phyloP scores from a whole-genome alignment of 768 basidiomycete genomes.

The Phanerochaete sordida region DNA sequence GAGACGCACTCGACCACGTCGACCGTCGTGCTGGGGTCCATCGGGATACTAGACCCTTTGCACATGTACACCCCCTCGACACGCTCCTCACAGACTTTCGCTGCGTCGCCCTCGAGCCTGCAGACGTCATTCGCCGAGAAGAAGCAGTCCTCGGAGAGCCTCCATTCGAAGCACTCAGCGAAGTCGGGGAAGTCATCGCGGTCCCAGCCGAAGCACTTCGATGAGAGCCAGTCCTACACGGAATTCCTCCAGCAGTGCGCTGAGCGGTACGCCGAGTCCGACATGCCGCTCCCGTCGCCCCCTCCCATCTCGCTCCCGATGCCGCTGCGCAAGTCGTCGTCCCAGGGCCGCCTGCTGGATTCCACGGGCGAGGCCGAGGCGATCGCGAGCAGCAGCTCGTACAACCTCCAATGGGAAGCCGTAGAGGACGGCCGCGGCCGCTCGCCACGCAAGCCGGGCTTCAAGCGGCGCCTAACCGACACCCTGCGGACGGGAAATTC shows the following conservation, averaged over 20 bases:
- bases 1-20: constrained; percentile 13
- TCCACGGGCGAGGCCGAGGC: background rate
- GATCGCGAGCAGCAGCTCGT: constrained; percentile 16
- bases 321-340: constrained; percentile 24
- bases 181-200: constrained; percentile 32
- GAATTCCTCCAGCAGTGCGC: background rate
- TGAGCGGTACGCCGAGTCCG: constrained; percentile 8
- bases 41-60: constrained; percentile 18
- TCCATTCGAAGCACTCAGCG: constrained; percentile 33
- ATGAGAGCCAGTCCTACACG: constrained; percentile 7
- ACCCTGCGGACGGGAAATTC: constrained; percentile 13
- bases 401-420: constrained; percentile 3
- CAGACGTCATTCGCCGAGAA: constrained; percentile 20
- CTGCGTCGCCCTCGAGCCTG: constrained; percentile 12
- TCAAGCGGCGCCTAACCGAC: constrained; percentile 24
- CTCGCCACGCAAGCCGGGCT: constrained; percentile 20
- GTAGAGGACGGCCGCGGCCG: constrained; percentile 4
- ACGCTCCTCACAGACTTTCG: constrained; percentile 11
- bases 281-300: constrained; percentile 48
- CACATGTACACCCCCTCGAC: constrained; percentile 7
- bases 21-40: constrained; percentile 16
- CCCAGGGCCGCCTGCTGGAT: constrained; percentile 25
- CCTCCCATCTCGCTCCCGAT: constrained; percentile 37
- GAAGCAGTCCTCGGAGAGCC: constrained; percentile 36
- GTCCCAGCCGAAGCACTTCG: constrained; percentile 23